These are phyloP conservation scores for Scenedesmus sp. DNA, from an alignment of 163 green algal genomes.

Conservation along the genomic window DNA sequence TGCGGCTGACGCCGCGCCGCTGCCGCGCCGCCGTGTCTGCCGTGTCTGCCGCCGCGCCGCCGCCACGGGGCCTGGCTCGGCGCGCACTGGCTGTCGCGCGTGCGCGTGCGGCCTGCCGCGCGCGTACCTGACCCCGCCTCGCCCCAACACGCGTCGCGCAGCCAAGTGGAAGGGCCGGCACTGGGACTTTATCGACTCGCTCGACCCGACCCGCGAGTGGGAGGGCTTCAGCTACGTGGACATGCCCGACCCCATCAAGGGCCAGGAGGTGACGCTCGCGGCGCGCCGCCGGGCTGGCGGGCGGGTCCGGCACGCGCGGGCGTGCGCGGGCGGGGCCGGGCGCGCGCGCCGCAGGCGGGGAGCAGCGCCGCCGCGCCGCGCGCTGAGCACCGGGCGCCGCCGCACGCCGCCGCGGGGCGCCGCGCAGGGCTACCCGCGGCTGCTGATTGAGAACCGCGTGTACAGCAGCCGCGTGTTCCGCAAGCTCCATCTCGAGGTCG, in stretches of 20 bases:
- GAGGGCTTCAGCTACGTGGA: constrained; percentile 58
- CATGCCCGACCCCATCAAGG: constrained; percentile 65
- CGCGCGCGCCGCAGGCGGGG: too few relatives aligned
- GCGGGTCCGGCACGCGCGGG: too few relatives aligned
- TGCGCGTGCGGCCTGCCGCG: not conserved
- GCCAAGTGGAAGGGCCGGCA: constrained; percentile 48
- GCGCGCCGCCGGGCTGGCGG: too few relatives aligned
- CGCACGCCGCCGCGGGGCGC: too few relatives aligned
- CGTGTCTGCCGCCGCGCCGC: not conserved
- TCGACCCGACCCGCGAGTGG: constrained; percentile 58
- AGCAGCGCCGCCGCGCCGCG: too few relatives aligned
- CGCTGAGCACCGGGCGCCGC: too few relatives aligned
- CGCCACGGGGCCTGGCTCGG: not conserved
- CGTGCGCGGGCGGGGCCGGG: too few relatives aligned
- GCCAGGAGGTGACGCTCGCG: constrained; percentile 47
- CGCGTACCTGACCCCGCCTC: not conserved
- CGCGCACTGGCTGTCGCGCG: not conserved
- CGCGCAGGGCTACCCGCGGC: constrained; percentile 51
- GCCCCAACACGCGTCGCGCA: too few relatives aligned
- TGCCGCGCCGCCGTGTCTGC: too few relatives aligned
- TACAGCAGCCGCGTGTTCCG: constrained; percentile 81
- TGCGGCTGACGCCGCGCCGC: too few relatives aligned
- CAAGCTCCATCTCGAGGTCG: constrained; percentile 88
- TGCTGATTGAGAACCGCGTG: constrained; percentile 84
- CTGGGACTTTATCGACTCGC: constrained; percentile 75